These are phyloP conservation scores for Monosporozyma servazzii DNA, from an alignment of 805 yeast species.

Conservation along the genomic window DNA sequence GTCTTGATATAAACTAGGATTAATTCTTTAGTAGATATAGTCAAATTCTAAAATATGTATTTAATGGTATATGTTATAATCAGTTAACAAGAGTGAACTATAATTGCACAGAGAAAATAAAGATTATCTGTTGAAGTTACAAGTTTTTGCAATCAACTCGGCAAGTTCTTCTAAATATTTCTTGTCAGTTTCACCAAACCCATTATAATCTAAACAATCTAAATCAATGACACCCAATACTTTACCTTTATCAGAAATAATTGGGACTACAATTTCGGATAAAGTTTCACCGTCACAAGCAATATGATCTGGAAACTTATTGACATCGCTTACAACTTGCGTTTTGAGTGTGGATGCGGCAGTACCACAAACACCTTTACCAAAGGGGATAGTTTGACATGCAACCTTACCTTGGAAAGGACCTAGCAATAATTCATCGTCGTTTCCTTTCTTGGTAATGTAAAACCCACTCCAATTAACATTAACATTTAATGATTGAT, in stretches of 20 bases:
- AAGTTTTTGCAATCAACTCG: conserved; percentile 39
- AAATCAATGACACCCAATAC: conserved; percentile 76
- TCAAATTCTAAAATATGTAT: neutral
- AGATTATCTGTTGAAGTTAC: conserved; percentile 35
- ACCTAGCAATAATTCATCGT: conserved; percentile 54
- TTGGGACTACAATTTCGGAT: conserved; percentile 89
- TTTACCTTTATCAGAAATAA: conserved; percentile 35
- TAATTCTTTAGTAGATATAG: neutral
- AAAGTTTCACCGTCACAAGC: conserved; percentile 95
- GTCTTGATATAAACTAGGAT: neutral
- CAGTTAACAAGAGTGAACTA: no score
- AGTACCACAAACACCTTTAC: conserved; percentile 86
- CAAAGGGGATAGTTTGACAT: conserved; percentile 71
- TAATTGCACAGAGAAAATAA: neutral
- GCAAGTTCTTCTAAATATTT: conserved; percentile 54
- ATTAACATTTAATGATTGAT: conserved; percentile 44
- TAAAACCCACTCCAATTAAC: conserved; percentile 97
- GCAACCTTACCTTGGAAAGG: conserved; percentile 98
- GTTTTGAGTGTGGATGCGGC: conserved; percentile 56
- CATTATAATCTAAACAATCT: conserved; percentile 58
- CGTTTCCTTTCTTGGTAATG: conserved; percentile 30
- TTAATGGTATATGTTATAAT: neutral
- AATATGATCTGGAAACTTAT: conserved; percentile 80
- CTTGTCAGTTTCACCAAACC: conserved; percentile 60
- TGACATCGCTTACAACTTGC: conserved; percentile 72